A percentile compares a stretch with the other conserved stretches of the same genome.
Conservation (phyloP, 768 basidiomycete genomes). For the Lactarius indigo region DNA sequence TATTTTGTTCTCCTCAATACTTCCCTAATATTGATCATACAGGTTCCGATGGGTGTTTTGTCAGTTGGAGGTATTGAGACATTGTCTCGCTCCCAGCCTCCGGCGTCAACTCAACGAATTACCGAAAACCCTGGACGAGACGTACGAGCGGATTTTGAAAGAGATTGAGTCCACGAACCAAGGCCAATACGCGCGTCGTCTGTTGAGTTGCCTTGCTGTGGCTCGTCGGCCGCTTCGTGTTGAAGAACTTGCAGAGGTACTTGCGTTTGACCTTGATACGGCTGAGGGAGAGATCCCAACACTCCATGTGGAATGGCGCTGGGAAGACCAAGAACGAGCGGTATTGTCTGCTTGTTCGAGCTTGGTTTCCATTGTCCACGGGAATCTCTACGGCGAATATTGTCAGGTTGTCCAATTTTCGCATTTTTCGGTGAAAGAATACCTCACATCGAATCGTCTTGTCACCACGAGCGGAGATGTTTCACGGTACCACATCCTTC, state of each 20-base stretch:
- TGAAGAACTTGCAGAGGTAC: too few relatives aligned
- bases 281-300: too few relatives aligned
- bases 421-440: not conserved
- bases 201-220: too few relatives aligned
- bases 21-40: not conserved
- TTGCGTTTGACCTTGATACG: too few relatives aligned
- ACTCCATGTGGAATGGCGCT: too few relatives aligned
- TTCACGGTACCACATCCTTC: not conserved
- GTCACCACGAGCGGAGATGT: not conserved
- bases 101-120: not conserved
- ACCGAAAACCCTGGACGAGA: not conserved
- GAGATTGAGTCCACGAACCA: not conserved
- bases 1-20: not conserved
- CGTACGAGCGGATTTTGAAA: not conserved
- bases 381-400: not conserved
- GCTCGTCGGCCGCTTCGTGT: too few relatives aligned
- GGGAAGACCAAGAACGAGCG: too few relatives aligned
- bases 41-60: not conserved
- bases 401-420: not conserved
- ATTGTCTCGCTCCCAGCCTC: not conserved
- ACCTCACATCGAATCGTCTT: not conserved
- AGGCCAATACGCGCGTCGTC: not conserved
- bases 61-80: not conserved
- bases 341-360: too few relatives aligned
- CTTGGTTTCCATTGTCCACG: not conserved